Evolutionary conservation across 2,329 filamentous ascomycete genomes (phyloP).

Genomic region (Allantophomopsis lycopodina): DNA sequence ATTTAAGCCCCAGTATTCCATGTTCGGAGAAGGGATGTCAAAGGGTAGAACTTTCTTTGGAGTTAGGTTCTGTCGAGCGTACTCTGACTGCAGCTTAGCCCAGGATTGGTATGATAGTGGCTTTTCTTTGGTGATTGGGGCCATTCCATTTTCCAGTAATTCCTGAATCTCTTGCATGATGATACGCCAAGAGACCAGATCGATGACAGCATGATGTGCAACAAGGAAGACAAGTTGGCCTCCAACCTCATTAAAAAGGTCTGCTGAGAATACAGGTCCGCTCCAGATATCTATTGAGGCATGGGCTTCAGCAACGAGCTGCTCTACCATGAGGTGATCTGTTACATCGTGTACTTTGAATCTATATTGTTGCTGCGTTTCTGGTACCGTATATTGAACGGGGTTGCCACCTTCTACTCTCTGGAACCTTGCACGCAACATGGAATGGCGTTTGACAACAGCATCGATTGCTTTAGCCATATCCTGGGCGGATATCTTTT

Average conservation of each 20-base stretch:
- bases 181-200: conserved; percentile 22
- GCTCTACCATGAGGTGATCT: conserved; percentile 1
- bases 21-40: conserved; percentile 2
- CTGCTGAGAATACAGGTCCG: conserved; percentile 6
- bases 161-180: conserved; percentile 22
- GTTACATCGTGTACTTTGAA: neutral
- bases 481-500: neutral
- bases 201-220: conserved; percentile 13
- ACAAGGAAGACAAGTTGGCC: conserved; percentile 5
- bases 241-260: conserved; percentile 3
- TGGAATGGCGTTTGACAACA: conserved; percentile 20
- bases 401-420: conserved; percentile 14
- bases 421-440: conserved; percentile 22
- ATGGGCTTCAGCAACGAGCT: conserved; percentile 1
- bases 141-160: conserved; percentile 8
- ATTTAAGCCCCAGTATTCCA: conserved; percentile 14
- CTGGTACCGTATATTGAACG: conserved; percentile 18
- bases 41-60: conserved; percentile 1
- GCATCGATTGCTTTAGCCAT: conserved; percentile 12
- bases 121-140: conserved; percentile 8
- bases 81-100: conserved; percentile 17
- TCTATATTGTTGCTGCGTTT: neutral
- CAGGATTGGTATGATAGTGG: conserved; percentile 18
- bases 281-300: conserved; percentile 2
- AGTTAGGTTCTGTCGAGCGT: conserved; percentile 8